Conservation (phyloP, 371 early-diverging fungal genomes). For the Mucor lusitanicus region DNA sequence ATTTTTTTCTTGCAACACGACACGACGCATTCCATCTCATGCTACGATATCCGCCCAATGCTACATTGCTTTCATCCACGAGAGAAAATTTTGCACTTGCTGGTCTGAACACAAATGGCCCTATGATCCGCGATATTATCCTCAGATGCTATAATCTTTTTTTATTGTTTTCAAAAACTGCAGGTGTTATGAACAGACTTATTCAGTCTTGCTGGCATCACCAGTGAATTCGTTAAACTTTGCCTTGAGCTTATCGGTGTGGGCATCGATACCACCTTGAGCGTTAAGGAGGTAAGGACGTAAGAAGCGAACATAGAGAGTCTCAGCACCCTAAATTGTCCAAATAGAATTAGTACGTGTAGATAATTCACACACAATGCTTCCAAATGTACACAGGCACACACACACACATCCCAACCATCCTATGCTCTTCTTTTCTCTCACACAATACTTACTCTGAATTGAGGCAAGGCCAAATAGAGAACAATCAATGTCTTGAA, state of each 20-base stretch:
- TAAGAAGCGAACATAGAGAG: constrained; percentile 44
- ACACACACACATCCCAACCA: neutral
- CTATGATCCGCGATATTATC: neutral
- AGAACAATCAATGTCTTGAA: constrained; percentile 87
- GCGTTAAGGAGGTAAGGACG: constrained; percentile 44
- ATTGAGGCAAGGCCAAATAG: constrained; percentile 82
- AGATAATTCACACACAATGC: neutral
- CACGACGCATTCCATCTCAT: neutral
- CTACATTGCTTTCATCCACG: neutral
- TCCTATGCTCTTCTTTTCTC: neutral
- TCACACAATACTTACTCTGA: constrained; percentile 57
- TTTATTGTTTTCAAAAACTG: neutral
- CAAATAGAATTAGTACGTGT: neutral
- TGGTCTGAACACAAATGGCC: neutral
- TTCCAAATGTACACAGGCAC: neutral
- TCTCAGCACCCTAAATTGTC: constrained; percentile 42
- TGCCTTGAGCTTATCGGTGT: constrained; percentile 18
- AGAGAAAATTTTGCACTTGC: neutral
- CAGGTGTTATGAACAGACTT: neutral
- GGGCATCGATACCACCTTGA: constrained; percentile 21
- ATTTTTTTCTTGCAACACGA: neutral
- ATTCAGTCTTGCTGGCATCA: constrained; percentile 16
- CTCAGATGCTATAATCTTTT: no score
- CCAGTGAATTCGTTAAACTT: constrained; percentile 13
- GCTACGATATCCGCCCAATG: neutral